Evolutionary conservation across 2,329 filamentous ascomycete species (phyloP), one percentile per base, ranked within the genome.

Genomic region (Fusarium globosum): DNA sequence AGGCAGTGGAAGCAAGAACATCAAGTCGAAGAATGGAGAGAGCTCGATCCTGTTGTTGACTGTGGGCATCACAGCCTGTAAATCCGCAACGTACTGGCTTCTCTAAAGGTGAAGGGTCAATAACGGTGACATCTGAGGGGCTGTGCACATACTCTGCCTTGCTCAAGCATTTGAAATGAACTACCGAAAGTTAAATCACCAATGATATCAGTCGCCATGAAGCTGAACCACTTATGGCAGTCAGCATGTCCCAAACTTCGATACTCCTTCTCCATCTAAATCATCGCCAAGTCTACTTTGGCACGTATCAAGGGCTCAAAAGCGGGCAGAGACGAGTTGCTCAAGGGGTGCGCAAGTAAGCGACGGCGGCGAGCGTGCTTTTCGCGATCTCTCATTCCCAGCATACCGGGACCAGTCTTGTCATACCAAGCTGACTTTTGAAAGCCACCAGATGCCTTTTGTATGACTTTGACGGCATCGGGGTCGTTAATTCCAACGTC

Each of bases 131-230:
- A 12, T 6, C 13, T 9, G 14, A 18, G 14, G 5, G 6, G n/a
- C 21, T 33, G 5, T 5, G 14, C 1, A 10, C 43, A n/a, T n/a
- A 66, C 58, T 28, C 39, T 42, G 2, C 59, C 63, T 38, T 64
- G 49, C 21, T 66, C 63, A 2, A 64, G 35, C 59, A 56, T 64
- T 30, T 14, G 20, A 2, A 66, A 65, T 1, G 63, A 65, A 12
- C 49, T 56, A 1, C 63, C 60, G 15, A 66, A 65, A 4, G 61
- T 65, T 2, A 66, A 20, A 23, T 66, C 48, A 7, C 63, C 63
- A 4, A 64, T 66, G 8, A 66, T 56, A 16, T 67, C 64, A 4
- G 51, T 65, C 10, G 64, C 49, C 64, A 67, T 67, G 12, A 67
- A 51, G 14, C 49, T 43, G 26, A 57, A 65, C 64, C 64, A 67